Conservation (phyloP, 352 stramenopile species). For the Peronosclerospora sorghi region DNA sequence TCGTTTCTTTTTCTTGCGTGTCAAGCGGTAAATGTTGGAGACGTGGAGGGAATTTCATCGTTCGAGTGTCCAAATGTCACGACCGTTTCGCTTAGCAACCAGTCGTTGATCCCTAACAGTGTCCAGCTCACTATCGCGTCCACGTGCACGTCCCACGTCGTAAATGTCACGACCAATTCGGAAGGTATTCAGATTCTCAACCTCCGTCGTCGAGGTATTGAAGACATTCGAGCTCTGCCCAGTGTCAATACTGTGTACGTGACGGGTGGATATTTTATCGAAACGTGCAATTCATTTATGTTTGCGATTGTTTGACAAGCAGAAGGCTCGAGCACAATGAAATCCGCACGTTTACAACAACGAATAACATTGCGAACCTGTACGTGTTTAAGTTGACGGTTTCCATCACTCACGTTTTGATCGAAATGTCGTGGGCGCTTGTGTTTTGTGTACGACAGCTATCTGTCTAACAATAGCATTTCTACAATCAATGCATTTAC, state of each 20-base stretch:
- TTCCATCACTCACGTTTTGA: not conserved
- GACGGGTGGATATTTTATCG: not conserved
- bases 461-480: slow-evolving; percentile 26
- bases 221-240: slow-evolving; percentile 15
- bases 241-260: slow-evolving; percentile 15
- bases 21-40: slow-evolving; percentile 20
- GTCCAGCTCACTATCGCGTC: slow-evolving; percentile 12
- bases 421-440: no score
- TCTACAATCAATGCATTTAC: slow-evolving; percentile 10
- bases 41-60: slow-evolving; percentile 8
- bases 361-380: slow-evolving; percentile 14
- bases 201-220: slow-evolving; percentile 11
- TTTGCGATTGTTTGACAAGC: not conserved
- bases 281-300: not conserved
- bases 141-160: slow-evolving; percentile 8
- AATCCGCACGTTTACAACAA: slow-evolving; percentile 10
- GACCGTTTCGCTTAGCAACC: slow-evolving; percentile 10
- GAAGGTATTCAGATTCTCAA: slow-evolving; percentile 9
- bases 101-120: slow-evolving; percentile 6
- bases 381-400: slow-evolving; percentile 1
- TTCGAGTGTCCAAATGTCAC: slow-evolving; percentile 23
- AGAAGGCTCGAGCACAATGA: slow-evolving; percentile 23
- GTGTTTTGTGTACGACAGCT: no score
- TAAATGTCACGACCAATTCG: slow-evolving; percentile 8
- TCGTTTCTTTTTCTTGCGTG: not conserved